Base-by-base conservation (phyloP, 2,329 filamentous ascomycete genomes). In the Fusarium xyrophilum region DNA sequence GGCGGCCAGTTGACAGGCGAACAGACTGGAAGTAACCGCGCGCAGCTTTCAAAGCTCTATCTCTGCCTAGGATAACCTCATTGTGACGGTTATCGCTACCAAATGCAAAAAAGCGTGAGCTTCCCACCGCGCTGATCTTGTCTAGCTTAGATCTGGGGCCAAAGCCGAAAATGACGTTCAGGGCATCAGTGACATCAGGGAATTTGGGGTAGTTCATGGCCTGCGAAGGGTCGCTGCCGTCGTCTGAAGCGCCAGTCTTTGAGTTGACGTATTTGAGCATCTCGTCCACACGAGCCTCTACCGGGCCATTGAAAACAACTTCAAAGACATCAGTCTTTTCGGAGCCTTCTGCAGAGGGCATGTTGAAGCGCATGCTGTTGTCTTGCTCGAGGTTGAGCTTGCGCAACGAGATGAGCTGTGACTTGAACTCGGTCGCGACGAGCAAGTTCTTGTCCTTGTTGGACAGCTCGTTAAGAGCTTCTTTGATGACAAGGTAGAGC, bases 11-110 rank as follows among this genome's bases (percentile, higher is more conserved):
- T 1, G 82, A 82, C 1, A 85, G 77, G 9, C 85, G 83, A 5
- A 83, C 80, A 33, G 85, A 87, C 70, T 86, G 84, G 58, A 87
- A 87, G 68, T 84, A 87, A 2, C 86, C 86, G 19, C 85, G 82
- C 3, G 84, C 76, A 32, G 84, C 80, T 11, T 77, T 44, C 23
- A 84, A 76, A 11, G 77, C 70, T 14, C 76, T 76, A 1, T 70
- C 71, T 1, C 33, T 77, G 74, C 8, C 57, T 40, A 9, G 71
- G 7, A 83, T 69, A 0, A 73, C 55, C 14, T 54, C 1, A 58
- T 43, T 2, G 64, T 68, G 25, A 80, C 77, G 3, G 17, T 71
- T 65, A 2, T 68, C 55, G 5, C 73, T 44, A 11, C 78, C 75
- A 48, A 82, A 72, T 0, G 84, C 80, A 65, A 87, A 88, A 67